A percentile compares a stretch with the other conserved stretches of the same genome.
Conservation (phyloP, 306 rosid genomes). For the Delonix regia region DNA sequence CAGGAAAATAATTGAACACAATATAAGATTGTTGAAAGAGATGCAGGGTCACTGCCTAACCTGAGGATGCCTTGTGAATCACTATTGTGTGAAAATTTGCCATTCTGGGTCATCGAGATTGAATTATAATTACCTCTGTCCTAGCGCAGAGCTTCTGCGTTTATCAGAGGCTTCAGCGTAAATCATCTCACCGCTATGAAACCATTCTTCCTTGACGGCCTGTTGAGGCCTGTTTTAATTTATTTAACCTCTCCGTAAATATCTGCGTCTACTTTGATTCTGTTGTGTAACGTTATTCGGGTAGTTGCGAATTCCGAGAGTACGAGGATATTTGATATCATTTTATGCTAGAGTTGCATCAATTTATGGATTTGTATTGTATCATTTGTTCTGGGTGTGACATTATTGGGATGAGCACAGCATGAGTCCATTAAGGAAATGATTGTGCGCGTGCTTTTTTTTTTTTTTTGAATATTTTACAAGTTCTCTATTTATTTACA, state of each 20-base stretch:
- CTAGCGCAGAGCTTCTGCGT: background rate
- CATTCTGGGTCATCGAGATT: background rate
- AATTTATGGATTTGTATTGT: too few relatives aligned
- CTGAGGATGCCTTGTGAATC: background rate
- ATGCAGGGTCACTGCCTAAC: background rate
- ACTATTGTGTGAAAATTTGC: background rate
- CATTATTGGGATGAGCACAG: too few relatives aligned
- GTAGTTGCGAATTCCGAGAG: too few relatives aligned
- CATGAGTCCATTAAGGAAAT: too few relatives aligned
- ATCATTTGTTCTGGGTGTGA: too few relatives aligned
- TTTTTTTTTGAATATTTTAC: too few relatives aligned
- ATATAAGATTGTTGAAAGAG: background rate
- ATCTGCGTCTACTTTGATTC: background rate
- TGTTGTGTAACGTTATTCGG: background rate
- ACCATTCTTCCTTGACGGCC: background rate
- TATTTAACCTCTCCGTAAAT: background rate
- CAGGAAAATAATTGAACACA: background rate
- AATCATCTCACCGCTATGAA: background rate
- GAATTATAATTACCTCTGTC: background rate
- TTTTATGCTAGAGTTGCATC: too few relatives aligned
- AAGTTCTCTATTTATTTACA: too few relatives aligned
- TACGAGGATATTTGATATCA: too few relatives aligned
- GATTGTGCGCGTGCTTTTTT: too few relatives aligned
- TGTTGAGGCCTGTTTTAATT: background rate
- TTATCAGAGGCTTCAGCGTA: background rate